Base-by-base conservation (phyloP, 257 asterid species). In the Pogostemon cablin region DNA sequence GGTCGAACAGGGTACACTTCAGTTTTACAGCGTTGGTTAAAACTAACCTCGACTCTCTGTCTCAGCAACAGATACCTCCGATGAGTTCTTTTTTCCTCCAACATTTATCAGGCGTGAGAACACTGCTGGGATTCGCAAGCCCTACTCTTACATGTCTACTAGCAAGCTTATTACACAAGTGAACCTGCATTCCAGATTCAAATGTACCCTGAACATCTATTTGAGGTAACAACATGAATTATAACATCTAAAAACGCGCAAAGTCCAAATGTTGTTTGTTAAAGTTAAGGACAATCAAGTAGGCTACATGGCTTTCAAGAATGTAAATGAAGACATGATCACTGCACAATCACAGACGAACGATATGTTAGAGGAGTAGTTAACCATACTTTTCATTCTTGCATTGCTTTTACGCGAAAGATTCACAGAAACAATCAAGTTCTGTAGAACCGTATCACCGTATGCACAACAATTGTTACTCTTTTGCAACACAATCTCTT, bases 111-210 rank as follows among this genome's bases (percentile, higher is more conserved):
- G 84, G 84, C 41, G 81, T 50, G 44, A 81, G 79, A 3, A 76
- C 81, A 10, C 68, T 79, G 3, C 69, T 48, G 2, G 84, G 84
- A 44, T 55, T 71, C 43, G 77, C 84, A 43, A 80, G 81, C 63
- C 84, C 84, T 49, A 80, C 84, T 59, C 84, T 67, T 47, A 72
- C 72, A 69, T 80, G 84, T 75, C 84, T 68, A 72, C 81, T 76
- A 35, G 84, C 84, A 60, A 80, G 74, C 68, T 80, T 76, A 57
- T 80, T 80, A 68, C 84, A 80, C 74, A 9, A 75, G 54, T 80
- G 84, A 69, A 80, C 84, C 84, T 72, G 83, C 72, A 39, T 66
- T 53, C 39, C 72, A 20, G 15, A 75, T 41, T 69, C 7, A 35
- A 12, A 20, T 20, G 25, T 20, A 20, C 25, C 25, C 25, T 20